A percentile compares a stretch with the other conserved stretches of the same genome.
These are phyloP conservation scores for Trichoderma asperelloides DNA, from an alignment of 495 filamentous ascomycete genomes.

Conservation along the genomic window DNA sequence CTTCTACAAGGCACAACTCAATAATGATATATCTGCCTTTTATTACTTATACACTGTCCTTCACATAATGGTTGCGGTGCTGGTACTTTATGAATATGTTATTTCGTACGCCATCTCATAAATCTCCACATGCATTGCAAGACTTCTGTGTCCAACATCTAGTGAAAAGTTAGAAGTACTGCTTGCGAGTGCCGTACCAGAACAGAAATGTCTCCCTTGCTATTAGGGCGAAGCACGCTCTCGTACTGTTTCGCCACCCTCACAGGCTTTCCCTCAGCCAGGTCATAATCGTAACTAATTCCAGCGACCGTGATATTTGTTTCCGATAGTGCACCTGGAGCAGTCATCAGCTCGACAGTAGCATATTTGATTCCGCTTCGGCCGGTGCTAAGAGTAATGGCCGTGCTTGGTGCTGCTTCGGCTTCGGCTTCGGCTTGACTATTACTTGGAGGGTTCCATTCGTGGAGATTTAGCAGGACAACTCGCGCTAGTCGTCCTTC, in stretches of 20 bases:
- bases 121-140: not conserved
- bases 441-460: not conserved
- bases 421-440: not conserved
- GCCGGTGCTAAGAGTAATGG: not conserved
- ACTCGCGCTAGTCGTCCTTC: not conserved
- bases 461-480: not conserved
- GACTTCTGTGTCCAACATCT: not conserved
- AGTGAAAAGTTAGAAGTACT: not conserved
- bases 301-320: constrained; percentile 1
- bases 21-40: too few relatives aligned
- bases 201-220: not conserved
- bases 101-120: too few relatives aligned
- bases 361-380: not conserved
- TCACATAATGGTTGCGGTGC: too few relatives aligned
- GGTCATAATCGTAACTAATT: not conserved
- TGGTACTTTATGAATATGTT: too few relatives aligned
- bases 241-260: not conserved
- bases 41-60: too few relatives aligned
- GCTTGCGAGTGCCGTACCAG: not conserved
- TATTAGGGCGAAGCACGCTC: not conserved
- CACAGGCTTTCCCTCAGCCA: not conserved
- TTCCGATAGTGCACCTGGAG: not conserved
- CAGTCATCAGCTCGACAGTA: not conserved
- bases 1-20: too few relatives aligned
- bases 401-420: not conserved